Percentiles rank a stretch among this genome's conserved stretches.
These are phyloP conservation scores for Brettanomyces naardenensis DNA, from an alignment of 805 yeast genomes.

Conservation along the genomic window DNA sequence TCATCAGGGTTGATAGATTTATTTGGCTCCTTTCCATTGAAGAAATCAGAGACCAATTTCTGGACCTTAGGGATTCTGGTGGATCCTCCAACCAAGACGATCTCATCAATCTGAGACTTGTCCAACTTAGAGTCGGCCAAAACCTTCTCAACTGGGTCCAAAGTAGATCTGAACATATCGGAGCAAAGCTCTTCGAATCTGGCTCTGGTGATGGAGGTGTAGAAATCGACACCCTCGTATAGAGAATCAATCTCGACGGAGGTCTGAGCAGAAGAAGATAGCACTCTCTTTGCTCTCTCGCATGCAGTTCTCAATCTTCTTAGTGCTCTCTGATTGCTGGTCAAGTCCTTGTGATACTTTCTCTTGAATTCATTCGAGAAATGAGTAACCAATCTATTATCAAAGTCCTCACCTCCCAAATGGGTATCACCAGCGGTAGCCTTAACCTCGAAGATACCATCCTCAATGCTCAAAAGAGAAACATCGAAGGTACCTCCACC, in stretches of 20 bases:
- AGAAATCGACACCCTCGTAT: constrained; percentile 93
- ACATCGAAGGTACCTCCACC: constrained; percentile 99
- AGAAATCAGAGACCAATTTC: constrained; percentile 91
- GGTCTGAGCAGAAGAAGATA: constrained; percentile 93
- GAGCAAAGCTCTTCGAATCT: constrained; percentile 96
- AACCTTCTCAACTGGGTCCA: constrained; percentile 94
- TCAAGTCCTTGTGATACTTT: constrained; percentile 91
- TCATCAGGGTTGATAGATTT: constrained; percentile 96
- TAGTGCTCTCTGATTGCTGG: constrained; percentile 90
- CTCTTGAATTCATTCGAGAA: constrained; percentile 95
- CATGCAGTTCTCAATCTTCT: constrained; percentile 98
- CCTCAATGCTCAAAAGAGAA: constrained; percentile 82
- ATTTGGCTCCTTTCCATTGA: constrained; percentile 96
- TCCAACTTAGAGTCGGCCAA: constrained; percentile 84
- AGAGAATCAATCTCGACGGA: constrained; percentile 93
- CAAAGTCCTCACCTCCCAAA: constrained; percentile 99
- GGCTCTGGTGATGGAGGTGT: constrained; percentile 94
- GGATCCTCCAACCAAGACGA: constrained; percentile 95
- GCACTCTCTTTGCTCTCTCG: constrained; percentile 98
- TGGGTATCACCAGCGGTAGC: constrained; percentile 90
- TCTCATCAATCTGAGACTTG: constrained; percentile 85
- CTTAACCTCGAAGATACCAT: constrained; percentile 94
- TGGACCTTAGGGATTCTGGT: constrained; percentile 97
- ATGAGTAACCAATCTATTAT: constrained; percentile 90
- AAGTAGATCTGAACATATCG: constrained; percentile 86